Evolutionary conservation across 2,329 filamentous ascomycete genomes (phyloP), one percentile per base, ranked within the genome.

Genomic region (Phialocephala sp.): DNA sequence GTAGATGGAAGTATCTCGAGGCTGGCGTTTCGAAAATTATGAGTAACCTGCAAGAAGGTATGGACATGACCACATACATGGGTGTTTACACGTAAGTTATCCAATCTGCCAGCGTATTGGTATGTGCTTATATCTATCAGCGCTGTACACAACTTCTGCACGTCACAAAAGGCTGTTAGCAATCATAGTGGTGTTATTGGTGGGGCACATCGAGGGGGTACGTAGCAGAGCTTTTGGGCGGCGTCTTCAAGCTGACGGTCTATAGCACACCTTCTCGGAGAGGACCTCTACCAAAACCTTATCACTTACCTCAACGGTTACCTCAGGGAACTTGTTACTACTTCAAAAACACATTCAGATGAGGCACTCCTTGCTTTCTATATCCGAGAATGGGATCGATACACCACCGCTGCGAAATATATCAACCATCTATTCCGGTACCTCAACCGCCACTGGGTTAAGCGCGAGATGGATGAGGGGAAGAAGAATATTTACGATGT

Each of bases 401-500:
- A 97, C 80, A 99, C 95, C 1, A 92, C 91, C 15, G 94, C 95
- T 0, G 95, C 94, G 66, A 97, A 96, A 79, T 99, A 97, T 80
- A 95, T 97, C 77, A 96, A 99, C 79, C 94, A 99, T 77, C 83
- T 99, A 8, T 99, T 99, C 83, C 85, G 91, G 62, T 99, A 99
- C 76, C 87, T 99, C 32, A 99, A 99, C 76, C 88, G 95, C 36
- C 95, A 99, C 80, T 99, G 96, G 95, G 95, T 99, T 1, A 99
- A 97, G 84, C 87, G 95, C 36, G 95, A 99, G 80, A 97, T 99
- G 81, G 95, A 99, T 69, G 95, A 99, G 79, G 95, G 95, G 39
- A 98, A 99, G 82, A 97, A 98, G 83, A 92, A 94, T 74, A 92
- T 98, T 8, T 98, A 96, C 78, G 95, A 99, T 78, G 95, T 99